Conservation (phyloP, 139 green algal genomes). For the Nannochloris sp. region DNA sequence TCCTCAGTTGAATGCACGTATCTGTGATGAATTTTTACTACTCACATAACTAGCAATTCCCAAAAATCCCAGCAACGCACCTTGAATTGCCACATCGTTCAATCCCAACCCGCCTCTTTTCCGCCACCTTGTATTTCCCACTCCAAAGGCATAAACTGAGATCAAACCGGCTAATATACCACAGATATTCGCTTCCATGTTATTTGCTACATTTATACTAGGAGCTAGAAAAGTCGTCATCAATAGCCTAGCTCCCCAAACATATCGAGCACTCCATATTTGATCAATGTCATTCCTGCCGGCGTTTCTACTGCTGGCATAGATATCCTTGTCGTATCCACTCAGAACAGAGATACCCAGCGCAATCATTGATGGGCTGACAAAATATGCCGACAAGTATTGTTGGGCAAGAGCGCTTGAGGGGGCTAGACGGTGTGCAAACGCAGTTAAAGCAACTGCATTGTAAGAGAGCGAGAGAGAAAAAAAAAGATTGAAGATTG, state of each 20-base stretch:
- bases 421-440: background rate
- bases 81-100: constrained; percentile 3
- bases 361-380: background rate
- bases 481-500: background rate
- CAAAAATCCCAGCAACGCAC: background rate
- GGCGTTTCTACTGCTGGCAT: background rate
- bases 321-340: background rate
- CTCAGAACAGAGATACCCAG: background rate
- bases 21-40: too few species aligned
- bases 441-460: background rate
- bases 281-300: background rate
- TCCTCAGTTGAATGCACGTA: too few species aligned
- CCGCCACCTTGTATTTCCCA: background rate
- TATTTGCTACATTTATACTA: background rate
- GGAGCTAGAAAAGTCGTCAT: background rate
- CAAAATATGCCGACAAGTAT: background rate
- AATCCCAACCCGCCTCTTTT: constrained; percentile 6
- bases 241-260: constrained; percentile 13
- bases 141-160: background rate
- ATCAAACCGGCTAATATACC: constrained; percentile 11
- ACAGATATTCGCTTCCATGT: constrained; percentile 1
- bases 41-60: background rate
- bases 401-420: background rate
- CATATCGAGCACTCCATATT: constrained; percentile 2
- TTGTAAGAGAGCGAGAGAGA: background rate